Conservation (phyloP, 2,329 filamentous ascomycete species). For the Aspergillus melleus region DNA sequence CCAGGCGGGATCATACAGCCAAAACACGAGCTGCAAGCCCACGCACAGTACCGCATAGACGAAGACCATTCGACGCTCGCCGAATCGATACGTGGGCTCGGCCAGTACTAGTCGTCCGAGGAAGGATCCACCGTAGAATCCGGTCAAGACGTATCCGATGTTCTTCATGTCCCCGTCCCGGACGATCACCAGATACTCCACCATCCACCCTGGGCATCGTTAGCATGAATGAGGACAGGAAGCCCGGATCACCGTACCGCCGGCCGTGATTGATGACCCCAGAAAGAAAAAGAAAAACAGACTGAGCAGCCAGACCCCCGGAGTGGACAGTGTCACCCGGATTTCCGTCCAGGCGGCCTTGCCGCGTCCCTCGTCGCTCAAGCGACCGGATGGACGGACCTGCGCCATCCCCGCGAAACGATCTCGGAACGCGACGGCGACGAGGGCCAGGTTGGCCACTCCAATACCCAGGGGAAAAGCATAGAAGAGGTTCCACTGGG, state of each 20-base stretch:
- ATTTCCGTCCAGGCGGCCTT: slow-evolving; percentile 21
- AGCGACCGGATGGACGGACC: not conserved
- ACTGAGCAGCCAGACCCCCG: slow-evolving; percentile 57
- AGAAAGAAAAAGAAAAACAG: slow-evolving; percentile 66
- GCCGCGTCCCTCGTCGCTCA: not conserved
- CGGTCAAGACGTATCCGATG: slow-evolving; percentile 64
- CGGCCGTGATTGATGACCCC: slow-evolving; percentile 56
- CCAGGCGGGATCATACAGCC: slow-evolving; percentile 42
- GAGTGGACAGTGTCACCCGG: slow-evolving; percentile 22
- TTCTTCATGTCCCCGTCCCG: slow-evolving; percentile 56
- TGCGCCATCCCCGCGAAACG: slow-evolving; percentile 6
- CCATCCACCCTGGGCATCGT: slow-evolving; percentile 57
- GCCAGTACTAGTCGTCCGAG: slow-evolving; percentile 59
- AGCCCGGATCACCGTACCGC: slow-evolving; percentile 23
- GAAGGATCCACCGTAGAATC: slow-evolving; percentile 59
- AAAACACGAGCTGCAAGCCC: slow-evolving; percentile 59
- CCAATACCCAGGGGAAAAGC: slow-evolving; percentile 55
- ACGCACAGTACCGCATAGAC: slow-evolving; percentile 55
- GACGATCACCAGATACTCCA: slow-evolving; percentile 64
- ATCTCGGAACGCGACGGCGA: slow-evolving; percentile 54
- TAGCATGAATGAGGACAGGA: not conserved
- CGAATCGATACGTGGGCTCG: slow-evolving; percentile 61
- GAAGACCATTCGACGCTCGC: slow-evolving; percentile 60
- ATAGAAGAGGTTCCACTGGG: slow-evolving; percentile 59
- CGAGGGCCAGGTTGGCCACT: slow-evolving; percentile 51